A percentile compares a stretch with the other conserved stretches of the same genome.
These are phyloP conservation scores for Lepidium africanum DNA, from an alignment of 345 rosid species.

Conservation along the genomic window DNA sequence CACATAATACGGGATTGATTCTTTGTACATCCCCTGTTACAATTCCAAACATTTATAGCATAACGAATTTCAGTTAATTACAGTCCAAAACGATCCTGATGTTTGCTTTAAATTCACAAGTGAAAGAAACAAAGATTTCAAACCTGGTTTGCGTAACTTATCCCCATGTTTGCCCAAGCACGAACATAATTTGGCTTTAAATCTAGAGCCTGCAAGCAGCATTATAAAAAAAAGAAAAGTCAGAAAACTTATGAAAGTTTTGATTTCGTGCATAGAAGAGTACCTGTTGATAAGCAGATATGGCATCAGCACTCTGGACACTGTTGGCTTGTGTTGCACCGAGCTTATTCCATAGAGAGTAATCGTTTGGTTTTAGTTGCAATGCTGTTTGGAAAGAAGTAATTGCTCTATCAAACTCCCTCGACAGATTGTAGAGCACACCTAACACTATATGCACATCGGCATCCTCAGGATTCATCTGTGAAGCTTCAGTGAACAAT, in stretches of 20 bases:
- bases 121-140: neutral
- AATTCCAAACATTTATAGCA: neutral
- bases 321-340: conserved; percentile 99
- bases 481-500: conserved; percentile 80
- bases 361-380: conserved; percentile 87
- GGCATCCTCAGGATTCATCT: conserved; percentile 92
- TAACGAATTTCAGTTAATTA: neutral
- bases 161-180: conserved; percentile 99
- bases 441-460: conserved; percentile 96
- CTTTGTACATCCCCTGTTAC: conserved; percentile 81
- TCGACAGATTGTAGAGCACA: conserved; percentile 81
- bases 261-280: neutral
- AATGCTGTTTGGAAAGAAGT: conserved; percentile 72
- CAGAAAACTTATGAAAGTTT: neutral
- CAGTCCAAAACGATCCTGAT: neutral
- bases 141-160: conserved; percentile 99
- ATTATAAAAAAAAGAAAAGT: neutral
- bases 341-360: conserved; percentile 98
- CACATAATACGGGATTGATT: conserved; percentile 84
- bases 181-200: conserved; percentile 99
- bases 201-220: conserved; percentile 68
- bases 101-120: neutral
- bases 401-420: conserved; percentile 92
- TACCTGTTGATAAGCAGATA: conserved; percentile 93
- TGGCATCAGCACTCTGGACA: conserved; percentile 97